Evolutionary conservation across 257 asterid genomes (phyloP).

Genomic region (Nicotiana tabacum): DNA sequence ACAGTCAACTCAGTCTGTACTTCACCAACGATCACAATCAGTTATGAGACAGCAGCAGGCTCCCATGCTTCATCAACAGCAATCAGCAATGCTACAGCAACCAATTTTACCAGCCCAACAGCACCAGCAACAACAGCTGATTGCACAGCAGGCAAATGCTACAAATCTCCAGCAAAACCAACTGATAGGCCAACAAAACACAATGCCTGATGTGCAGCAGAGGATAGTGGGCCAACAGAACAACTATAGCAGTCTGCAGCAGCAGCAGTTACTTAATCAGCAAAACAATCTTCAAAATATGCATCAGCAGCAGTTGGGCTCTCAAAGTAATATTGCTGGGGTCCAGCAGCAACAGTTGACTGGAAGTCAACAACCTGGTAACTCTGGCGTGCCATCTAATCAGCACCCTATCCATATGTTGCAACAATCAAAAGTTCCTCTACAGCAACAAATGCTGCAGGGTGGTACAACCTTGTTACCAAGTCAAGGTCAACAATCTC

Average conservation of each 20-base stretch:
- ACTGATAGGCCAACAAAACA: slow-evolving; percentile 64
- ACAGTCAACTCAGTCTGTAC: slow-evolving; percentile 65
- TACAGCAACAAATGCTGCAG: slow-evolving; percentile 80
- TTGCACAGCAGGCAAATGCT: slow-evolving; percentile 60
- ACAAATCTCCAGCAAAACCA: slow-evolving; percentile 71
- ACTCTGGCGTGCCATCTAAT: slow-evolving; percentile 52
- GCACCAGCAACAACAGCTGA: slow-evolving; percentile 55
- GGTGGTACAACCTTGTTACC: slow-evolving; percentile 50
- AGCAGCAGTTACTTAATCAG: slow-evolving; percentile 69
- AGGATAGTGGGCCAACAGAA: slow-evolving; percentile 79
- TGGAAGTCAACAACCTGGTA: slow-evolving; percentile 64
- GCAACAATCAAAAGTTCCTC: slow-evolving; percentile 66
- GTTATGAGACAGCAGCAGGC: slow-evolving; percentile 76
- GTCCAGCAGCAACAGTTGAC: slow-evolving; percentile 78
- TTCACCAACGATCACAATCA: slow-evolving; percentile 83
- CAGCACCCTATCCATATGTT: slow-evolving; percentile 71
- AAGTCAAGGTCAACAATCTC: slow-evolving; percentile 68
- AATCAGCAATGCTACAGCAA: slow-evolving; percentile 53
- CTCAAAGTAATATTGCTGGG: slow-evolving; percentile 66
- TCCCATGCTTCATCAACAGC: slow-evolving; percentile 42
- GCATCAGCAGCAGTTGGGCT: slow-evolving; percentile 72
- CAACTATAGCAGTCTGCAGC: slow-evolving; percentile 59
- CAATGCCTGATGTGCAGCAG: slow-evolving; percentile 67
- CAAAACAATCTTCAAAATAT: slow-evolving; percentile 61
- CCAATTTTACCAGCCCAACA: slow-evolving; percentile 50